phyloP scores from a whole-genome alignment of 192 early-diverging fungal species.

The Physocladia obscura region DNA sequence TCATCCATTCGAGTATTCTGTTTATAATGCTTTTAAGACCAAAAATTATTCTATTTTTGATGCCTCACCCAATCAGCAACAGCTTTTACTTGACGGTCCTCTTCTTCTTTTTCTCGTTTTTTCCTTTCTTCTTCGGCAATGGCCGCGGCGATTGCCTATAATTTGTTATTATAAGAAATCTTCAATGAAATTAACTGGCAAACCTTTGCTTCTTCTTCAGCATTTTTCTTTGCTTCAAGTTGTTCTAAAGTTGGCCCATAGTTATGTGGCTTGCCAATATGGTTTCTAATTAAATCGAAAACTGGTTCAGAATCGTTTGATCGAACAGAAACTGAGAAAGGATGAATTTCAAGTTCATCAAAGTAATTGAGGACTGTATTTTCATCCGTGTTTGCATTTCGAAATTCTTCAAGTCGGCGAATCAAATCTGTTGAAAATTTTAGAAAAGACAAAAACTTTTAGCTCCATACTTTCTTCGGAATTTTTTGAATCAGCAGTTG shows the following conservation, averaged over 20 bases:
- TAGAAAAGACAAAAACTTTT: slow-evolving; percentile 16
- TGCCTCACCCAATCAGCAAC: slow-evolving; percentile 57
- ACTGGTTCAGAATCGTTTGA: slow-evolving; percentile 35
- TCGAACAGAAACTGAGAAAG: slow-evolving; percentile 41
- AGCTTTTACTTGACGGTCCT: slow-evolving; percentile 53
- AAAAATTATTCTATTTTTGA: not conserved
- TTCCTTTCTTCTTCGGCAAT: slow-evolving; percentile 49
- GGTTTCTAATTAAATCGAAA: slow-evolving; percentile 42
- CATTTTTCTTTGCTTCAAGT: slow-evolving; percentile 47
- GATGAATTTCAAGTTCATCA: slow-evolving; percentile 62
- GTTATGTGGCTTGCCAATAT: slow-evolving; percentile 57
- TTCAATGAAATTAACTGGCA: not conserved
- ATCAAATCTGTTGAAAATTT: slow-evolving; percentile 48
- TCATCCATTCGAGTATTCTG: slow-evolving; percentile 56
- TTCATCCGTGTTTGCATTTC: slow-evolving; percentile 54
- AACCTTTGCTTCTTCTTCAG: slow-evolving; percentile 47
- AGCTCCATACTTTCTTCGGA: slow-evolving; percentile 54
- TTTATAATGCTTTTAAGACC: not conserved
- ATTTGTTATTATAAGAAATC: not conserved
- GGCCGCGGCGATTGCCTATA: slow-evolving; percentile 43
- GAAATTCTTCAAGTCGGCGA: slow-evolving; percentile 52
- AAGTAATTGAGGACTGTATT: slow-evolving; percentile 61
- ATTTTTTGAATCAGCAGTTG: slow-evolving; percentile 49
- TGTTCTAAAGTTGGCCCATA: slow-evolving; percentile 60
- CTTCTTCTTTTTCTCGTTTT: slow-evolving; percentile 54